These are phyloP conservation scores for Elaeis oleifera DNA, from an alignment of 202 grass and related monocot species.

Conservation along the genomic window DNA sequence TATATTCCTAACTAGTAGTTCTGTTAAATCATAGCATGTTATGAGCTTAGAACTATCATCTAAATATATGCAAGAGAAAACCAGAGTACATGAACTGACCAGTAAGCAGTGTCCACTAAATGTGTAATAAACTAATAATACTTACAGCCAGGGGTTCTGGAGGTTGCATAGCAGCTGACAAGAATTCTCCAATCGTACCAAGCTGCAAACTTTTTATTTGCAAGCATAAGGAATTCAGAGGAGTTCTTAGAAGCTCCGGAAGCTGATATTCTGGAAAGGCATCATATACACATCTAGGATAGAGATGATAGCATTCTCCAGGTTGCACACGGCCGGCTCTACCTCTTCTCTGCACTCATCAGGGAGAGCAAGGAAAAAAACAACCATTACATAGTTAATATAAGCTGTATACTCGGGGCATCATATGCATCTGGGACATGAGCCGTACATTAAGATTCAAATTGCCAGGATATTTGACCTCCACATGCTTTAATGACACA, in stretches of 20 bases:
- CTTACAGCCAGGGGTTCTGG: conserved; percentile 72
- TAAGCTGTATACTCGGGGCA: background rate
- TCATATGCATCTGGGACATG: too few relatives aligned
- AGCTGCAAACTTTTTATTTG: conserved; percentile 98
- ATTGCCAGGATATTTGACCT: too few relatives aligned
- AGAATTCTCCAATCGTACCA: conserved; percentile 70
- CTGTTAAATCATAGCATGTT: too few relatives aligned
- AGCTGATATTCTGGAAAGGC: conserved; percentile 90
- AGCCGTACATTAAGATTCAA: too few relatives aligned
- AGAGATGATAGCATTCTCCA: conserved; percentile 96
- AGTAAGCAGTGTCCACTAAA: background rate
- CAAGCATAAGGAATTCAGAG: conserved; percentile 95
- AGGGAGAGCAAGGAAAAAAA: conserved; percentile 26
- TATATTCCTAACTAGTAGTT: too few relatives aligned
- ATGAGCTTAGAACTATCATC: too few relatives aligned
- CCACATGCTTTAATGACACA: too few relatives aligned
- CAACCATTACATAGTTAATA: conserved; percentile 1
- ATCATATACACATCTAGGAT: conserved; percentile 93
- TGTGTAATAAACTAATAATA: conserved; percentile 2
- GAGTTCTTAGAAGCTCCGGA: conserved; percentile 89
- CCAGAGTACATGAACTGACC: background rate
- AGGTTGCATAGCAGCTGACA: conserved; percentile 86
- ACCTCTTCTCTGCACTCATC: conserved; percentile 66
- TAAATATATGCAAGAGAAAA: background rate
- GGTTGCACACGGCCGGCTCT: conserved; percentile 90